These are phyloP conservation scores for Phytophthora pisi DNA, from an alignment of 352 stramenopile genomes.

Conservation along the genomic window DNA sequence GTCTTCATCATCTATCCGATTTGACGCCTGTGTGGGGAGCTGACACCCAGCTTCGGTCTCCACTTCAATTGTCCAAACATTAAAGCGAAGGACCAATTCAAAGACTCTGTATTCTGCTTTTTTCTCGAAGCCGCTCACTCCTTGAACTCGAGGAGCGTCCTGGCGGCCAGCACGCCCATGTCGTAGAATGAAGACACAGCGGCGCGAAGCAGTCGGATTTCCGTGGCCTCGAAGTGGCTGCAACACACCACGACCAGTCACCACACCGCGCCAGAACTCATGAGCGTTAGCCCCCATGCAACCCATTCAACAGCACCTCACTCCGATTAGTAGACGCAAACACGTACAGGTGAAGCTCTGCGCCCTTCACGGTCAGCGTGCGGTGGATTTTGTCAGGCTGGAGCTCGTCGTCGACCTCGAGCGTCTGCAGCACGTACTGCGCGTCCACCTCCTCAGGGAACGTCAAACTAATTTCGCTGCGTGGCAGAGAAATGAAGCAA, in stretches of 20 bases:
- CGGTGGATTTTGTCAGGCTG: conserved; percentile 88
- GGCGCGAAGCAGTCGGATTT: conserved; percentile 83
- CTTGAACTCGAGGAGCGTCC: conserved; percentile 88
- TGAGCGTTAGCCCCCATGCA: conserved; percentile 7
- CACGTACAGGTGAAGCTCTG: conserved; percentile 75
- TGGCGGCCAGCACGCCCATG: conserved; percentile 75
- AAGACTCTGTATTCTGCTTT: conserved; percentile 15
- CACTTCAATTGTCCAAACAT: too few relatives aligned
- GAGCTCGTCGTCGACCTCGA: conserved; percentile 89
- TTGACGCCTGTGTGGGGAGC: too few relatives aligned
- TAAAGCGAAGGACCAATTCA: neutral
- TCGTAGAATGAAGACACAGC: conserved; percentile 90
- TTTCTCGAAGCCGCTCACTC: conserved; percentile 40
- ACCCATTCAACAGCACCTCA: neutral
- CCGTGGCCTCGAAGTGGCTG: conserved; percentile 83
- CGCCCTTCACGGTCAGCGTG: conserved; percentile 62
- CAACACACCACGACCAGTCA: conserved; percentile 16
- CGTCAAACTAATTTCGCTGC: conserved; percentile 64
- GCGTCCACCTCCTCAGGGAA: conserved; percentile 75
- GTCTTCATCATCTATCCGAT: neutral
- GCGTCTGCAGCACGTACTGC: conserved; percentile 72
- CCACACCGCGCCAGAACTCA: neutral
- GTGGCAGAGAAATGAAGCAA: neutral
- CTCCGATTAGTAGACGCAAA: neutral
- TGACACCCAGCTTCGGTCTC: too few relatives aligned